A percentile compares a stretch with the other conserved stretches of the same genome.
These are phyloP conservation scores for Cladosporium sp. DNA, from an alignment of 2,329 filamentous ascomycete species.

Conservation along the genomic window DNA sequence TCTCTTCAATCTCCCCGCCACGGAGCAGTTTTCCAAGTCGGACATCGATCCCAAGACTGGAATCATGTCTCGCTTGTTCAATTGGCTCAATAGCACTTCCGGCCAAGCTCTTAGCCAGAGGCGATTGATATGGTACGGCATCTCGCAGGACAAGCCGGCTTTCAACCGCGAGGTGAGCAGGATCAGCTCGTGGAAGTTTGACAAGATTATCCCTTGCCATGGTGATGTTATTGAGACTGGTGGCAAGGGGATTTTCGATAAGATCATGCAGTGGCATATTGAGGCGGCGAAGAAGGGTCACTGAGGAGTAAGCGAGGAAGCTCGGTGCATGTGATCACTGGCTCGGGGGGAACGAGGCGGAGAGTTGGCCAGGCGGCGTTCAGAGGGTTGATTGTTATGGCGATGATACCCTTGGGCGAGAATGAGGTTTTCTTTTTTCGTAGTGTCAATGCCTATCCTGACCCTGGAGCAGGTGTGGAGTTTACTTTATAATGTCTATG, in stretches of 20 bases:
- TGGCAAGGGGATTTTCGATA: constrained; percentile 71
- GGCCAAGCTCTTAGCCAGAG: constrained; percentile 69
- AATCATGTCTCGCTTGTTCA: constrained; percentile 55
- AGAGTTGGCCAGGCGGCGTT: background rate
- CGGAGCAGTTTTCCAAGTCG: constrained; percentile 68
- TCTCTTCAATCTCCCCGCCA: constrained; percentile 83
- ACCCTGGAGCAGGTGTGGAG: too few species aligned
- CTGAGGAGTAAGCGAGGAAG: background rate
- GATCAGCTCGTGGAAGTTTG: constrained; percentile 80
- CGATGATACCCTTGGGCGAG: background rate
- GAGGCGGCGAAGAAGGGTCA: constrained; percentile 38
- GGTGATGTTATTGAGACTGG: constrained; percentile 77
- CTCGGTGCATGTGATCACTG: background rate
- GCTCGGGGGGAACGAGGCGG: background rate
- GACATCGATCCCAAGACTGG: constrained; percentile 54
- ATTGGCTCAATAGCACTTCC: constrained; percentile 55
- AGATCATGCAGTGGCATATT: constrained; percentile 81
- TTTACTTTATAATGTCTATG: background rate
- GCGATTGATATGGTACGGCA: constrained; percentile 75
- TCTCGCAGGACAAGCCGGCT: constrained; percentile 59
- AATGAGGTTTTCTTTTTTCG: background rate
- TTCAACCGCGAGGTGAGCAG: constrained; percentile 66
- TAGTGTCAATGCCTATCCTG: background rate
- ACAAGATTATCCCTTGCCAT: constrained; percentile 83
- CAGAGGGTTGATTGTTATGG: background rate